Conservation (phyloP, 306 rosid species). For the Vachellia pachyceras region DNA sequence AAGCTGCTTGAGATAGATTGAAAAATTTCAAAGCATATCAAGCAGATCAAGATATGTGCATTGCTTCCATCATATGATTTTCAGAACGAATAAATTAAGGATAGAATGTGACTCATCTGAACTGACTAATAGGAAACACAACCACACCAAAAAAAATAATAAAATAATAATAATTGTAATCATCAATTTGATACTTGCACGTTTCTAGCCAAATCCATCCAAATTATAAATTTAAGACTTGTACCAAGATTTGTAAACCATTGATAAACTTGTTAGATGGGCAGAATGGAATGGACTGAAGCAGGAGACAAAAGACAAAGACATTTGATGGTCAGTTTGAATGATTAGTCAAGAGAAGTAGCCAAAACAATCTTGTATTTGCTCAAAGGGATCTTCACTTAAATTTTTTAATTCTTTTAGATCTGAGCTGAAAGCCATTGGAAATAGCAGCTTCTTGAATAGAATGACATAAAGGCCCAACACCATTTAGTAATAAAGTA, state of each 20-base stretch:
- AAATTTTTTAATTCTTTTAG: neutral
- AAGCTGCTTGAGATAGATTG: constrained; percentile 14
- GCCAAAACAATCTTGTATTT: neutral
- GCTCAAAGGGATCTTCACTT: neutral
- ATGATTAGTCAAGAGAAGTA: neutral
- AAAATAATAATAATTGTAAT: neutral
- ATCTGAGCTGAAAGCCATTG: neutral
- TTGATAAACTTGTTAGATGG: neutral
- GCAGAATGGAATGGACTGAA: neutral
- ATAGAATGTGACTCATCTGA: neutral
- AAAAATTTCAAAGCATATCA: constrained; percentile 12
- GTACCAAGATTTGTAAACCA: neutral
- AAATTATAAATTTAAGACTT: neutral
- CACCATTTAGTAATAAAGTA: neutral
- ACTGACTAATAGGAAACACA: neutral
- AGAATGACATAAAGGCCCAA: neutral
- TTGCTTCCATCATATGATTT: constrained; percentile 22
- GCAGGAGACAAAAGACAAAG: neutral
- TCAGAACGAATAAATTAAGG: constrained; percentile 14
- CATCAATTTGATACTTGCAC: neutral
- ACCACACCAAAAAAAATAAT: neutral
- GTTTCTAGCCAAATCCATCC: neutral
- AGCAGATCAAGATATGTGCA: constrained; percentile 15
- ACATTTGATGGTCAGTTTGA: neutral
- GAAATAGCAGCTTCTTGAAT: neutral